Conservation (phyloP, 2,329 filamentous ascomycete species). For the Penicillium sp. region DNA sequence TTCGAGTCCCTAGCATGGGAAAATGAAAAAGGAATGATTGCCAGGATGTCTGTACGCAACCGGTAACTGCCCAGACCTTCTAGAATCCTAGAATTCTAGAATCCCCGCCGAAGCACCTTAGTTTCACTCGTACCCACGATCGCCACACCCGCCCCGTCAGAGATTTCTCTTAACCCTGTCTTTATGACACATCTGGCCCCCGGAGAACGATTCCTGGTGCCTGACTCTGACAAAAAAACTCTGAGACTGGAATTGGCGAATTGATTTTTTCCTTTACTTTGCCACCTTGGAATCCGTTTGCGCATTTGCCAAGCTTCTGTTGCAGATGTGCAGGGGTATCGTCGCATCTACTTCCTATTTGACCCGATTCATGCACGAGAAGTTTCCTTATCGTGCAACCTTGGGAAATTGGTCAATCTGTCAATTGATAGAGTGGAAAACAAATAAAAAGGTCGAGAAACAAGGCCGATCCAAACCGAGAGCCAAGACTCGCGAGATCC, state of each 20-base stretch:
- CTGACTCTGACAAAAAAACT: background rate
- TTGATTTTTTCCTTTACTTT: background rate
- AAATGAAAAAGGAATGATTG: too few species aligned
- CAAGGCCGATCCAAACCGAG: slow-evolving; percentile 11
- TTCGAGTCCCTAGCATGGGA: background rate
- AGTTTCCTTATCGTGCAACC: background rate
- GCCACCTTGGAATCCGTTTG: background rate
- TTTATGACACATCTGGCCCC: background rate
- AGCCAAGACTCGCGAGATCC: slow-evolving; percentile 4
- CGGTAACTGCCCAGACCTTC: slow-evolving; percentile 9
- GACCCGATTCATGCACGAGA: background rate
- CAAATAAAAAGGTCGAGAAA: background rate
- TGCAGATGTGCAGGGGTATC: background rate
- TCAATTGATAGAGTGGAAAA: background rate
- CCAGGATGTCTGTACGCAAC: too few species aligned
- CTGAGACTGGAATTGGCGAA: background rate
- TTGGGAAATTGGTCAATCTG: background rate
- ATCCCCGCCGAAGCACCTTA: slow-evolving; percentile 14
- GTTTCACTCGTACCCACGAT: slow-evolving; percentile 9
- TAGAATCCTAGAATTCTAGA: slow-evolving; percentile 22
- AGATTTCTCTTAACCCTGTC: background rate
- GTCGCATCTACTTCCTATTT: background rate
- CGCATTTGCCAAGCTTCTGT: background rate
- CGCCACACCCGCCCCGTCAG: slow-evolving; percentile 15
- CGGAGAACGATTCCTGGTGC: background rate